phyloP scores from a whole-genome alignment of 108 stramenopile species.

The Nitzschia sp. region DNA sequence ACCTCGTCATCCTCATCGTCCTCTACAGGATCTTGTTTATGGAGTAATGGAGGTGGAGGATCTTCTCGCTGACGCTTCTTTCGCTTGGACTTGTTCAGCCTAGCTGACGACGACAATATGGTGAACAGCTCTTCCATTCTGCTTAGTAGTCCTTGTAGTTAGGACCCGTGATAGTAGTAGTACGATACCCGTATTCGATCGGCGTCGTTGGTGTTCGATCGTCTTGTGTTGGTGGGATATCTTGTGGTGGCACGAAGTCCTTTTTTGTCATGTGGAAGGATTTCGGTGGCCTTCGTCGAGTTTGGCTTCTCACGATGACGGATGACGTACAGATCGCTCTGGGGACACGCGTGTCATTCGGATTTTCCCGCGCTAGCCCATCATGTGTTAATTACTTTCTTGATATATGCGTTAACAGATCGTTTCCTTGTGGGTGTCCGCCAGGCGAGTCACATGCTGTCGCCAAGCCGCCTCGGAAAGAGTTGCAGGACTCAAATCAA shows the following conservation, averaged over 20 bases:
- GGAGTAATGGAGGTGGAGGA: background rate
- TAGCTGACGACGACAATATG: slow-evolving; percentile 79
- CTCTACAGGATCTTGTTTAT: slow-evolving; percentile 10
- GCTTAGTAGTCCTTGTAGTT: background rate
- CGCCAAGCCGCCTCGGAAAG: background rate
- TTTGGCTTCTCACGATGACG: too few relatives aligned
- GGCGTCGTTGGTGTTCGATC: background rate
- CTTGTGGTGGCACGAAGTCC: too few relatives aligned
- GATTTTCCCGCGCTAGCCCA: too few relatives aligned
- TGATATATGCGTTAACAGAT: background rate
- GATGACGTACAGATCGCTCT: background rate
- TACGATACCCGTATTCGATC: background rate
- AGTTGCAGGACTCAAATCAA: background rate
- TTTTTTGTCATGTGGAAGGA: too few relatives aligned
- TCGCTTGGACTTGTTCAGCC: slow-evolving; percentile 78
- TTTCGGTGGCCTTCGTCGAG: background rate
- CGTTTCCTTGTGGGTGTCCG: background rate
- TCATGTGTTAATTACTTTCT: too few relatives aligned
- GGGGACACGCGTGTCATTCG: too few relatives aligned
- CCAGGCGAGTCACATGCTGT: background rate
- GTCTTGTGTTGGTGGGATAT: too few relatives aligned
- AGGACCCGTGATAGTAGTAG: background rate
- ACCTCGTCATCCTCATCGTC: slow-evolving; percentile 23
- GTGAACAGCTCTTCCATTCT: slow-evolving; percentile 88
- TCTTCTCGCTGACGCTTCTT: slow-evolving; percentile 46